Conservation (phyloP, 441 rosid genomes). For the Gossypium aridum region DNA sequence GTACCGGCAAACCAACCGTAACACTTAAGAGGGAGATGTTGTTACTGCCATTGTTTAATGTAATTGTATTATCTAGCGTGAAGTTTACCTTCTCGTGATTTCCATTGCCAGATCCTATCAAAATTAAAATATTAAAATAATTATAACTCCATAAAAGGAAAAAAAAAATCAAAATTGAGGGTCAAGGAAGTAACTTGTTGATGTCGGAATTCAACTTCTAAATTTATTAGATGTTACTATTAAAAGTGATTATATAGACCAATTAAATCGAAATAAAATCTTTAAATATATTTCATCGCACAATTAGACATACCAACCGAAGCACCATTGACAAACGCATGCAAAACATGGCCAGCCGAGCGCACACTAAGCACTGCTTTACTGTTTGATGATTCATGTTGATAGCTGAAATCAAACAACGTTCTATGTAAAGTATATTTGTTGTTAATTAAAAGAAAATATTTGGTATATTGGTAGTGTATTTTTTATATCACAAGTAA, state of each 20-base stretch:
- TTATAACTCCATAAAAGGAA: not conserved
- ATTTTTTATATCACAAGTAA: no score
- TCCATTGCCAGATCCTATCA: slow-evolving; percentile 52
- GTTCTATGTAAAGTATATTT: not conserved
- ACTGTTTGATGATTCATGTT: not conserved
- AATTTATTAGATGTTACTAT: no score
- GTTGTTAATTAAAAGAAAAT: not conserved
- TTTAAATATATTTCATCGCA: not conserved
- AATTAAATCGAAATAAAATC: not conserved
- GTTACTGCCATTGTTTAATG: slow-evolving; percentile 26
- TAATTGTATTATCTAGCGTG: slow-evolving; percentile 24
- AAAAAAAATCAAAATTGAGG: not conserved
- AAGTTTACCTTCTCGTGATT: slow-evolving; percentile 16
- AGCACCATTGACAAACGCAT: slow-evolving; percentile 31
- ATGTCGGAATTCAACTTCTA: no score
- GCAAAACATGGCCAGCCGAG: slow-evolving; percentile 30
- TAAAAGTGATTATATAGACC: no score
- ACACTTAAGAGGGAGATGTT: slow-evolving; percentile 48
- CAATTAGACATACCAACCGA: slow-evolving; percentile 7
- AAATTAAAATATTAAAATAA: not conserved
- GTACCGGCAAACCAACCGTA: slow-evolving; percentile 57
- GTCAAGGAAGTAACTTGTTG: no score
- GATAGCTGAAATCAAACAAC: slow-evolving; percentile 15
- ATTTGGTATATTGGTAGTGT: no score
- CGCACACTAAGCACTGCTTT: slow-evolving; percentile 17